Evolutionary conservation across 768 basidiomycete genomes (phyloP).

Genomic region (Collybiopsis luxurians): DNA sequence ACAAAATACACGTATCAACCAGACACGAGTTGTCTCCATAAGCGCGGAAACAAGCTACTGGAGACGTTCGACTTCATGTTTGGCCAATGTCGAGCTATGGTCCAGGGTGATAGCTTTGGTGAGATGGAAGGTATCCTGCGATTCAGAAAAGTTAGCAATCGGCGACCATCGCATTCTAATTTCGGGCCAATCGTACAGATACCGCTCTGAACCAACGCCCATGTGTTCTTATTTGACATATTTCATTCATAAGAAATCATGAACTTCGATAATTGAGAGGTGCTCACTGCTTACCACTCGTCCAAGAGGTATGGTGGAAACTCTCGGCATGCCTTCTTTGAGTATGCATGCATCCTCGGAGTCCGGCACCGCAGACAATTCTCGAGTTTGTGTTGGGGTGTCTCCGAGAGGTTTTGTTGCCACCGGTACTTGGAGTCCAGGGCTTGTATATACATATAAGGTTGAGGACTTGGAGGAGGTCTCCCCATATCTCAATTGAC

Average conservation of each 20-base stretch:
- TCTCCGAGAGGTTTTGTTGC: no score
- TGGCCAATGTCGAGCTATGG: constrained; percentile 56
- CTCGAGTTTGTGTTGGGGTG: no score
- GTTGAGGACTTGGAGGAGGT: no score
- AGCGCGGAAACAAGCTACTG: constrained; percentile 51
- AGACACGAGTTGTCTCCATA: constrained; percentile 32
- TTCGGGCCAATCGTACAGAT: constrained; percentile 49
- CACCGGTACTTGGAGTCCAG: no score
- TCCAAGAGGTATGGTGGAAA: no score
- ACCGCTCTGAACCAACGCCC: constrained; percentile 84
- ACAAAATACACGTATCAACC: not conserved
- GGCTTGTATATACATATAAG: no score
- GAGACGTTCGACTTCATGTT: constrained; percentile 60
- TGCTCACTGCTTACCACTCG: constrained; percentile 68
- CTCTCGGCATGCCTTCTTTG: no score
- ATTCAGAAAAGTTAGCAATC: not conserved
- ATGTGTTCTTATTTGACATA: constrained; percentile 58
- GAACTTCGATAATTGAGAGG: no score
- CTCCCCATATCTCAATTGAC: no score
- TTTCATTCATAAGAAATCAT: no score
- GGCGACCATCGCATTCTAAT: not conserved
- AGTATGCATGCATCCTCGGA: no score
- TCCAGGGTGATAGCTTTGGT: constrained; percentile 77
- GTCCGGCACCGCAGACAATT: no score
- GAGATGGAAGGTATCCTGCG: constrained; percentile 78